phyloP scores from a whole-genome alignment of 495 filamentous ascomycete species.

The Penicillium egyptiacum region DNA sequence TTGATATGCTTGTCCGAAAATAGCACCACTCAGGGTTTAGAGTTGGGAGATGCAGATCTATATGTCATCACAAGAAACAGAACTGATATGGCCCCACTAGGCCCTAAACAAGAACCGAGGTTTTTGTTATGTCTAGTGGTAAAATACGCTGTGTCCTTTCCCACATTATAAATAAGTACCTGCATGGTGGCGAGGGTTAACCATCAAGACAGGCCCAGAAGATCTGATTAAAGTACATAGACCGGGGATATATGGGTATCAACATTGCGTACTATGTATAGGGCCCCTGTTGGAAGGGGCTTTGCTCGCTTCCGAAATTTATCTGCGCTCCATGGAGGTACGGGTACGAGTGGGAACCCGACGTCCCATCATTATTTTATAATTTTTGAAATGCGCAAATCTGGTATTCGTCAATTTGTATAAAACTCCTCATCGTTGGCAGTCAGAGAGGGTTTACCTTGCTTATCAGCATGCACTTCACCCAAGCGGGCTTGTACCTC shows the following conservation, averaged over 20 bases:
- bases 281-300: too few relatives aligned
- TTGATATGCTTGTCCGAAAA: background rate
- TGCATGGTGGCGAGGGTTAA: background rate
- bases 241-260: background rate
- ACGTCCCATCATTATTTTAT: background rate
- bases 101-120: too few relatives aligned
- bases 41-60: background rate
- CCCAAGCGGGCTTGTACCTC: too few relatives aligned
- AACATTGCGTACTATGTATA: background rate
- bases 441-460: too few relatives aligned
- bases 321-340: background rate
- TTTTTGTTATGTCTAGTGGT: too few relatives aligned
- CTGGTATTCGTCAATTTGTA: background rate
- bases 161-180: too few relatives aligned
- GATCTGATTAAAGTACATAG: conserved; percentile 5
- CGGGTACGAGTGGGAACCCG: conserved; percentile 13
- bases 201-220: background rate
- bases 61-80: too few relatives aligned
- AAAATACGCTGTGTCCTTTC: too few relatives aligned
- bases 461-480: too few relatives aligned
- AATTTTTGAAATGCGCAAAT: background rate
- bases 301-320: background rate
- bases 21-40: background rate
- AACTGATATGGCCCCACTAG: too few relatives aligned
- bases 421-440: too few relatives aligned